Percentiles rank a stretch among this genome's conserved stretches.
Conservation (phyloP, 768 basidiomycete species). For the Amanita muscaria region DNA sequence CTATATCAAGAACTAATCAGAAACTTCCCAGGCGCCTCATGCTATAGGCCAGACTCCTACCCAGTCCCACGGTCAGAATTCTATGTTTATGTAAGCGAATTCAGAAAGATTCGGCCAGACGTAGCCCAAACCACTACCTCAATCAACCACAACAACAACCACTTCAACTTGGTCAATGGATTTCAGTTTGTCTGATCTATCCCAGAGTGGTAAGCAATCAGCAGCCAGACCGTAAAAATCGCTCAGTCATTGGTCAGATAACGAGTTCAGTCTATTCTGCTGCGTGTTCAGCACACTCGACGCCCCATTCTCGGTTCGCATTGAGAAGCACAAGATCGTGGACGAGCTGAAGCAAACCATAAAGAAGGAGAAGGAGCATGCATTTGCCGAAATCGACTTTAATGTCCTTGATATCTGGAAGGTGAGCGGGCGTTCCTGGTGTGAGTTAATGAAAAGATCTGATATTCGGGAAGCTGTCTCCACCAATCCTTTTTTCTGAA, state of each 20-base stretch:
- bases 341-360: conserved; percentile 10
- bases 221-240: conserved; percentile 9
- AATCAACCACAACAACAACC: conserved; percentile 4
- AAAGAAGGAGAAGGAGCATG: conserved; percentile 10
- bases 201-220: conserved; percentile 5
- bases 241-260: not conserved
- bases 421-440: conserved; percentile 11
- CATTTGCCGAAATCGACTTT: conserved; percentile 8
- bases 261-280: conserved; percentile 12
- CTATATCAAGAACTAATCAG: no score
- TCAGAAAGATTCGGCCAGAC: no score
- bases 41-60: no score
- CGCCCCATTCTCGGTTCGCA: conserved; percentile 10
- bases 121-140: no score
- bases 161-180: conserved; percentile 9
- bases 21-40: no score
- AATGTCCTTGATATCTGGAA: conserved; percentile 11
- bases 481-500: no score
- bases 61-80: no score
- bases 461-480: conserved; percentile 12
- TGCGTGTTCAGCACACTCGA: conserved; percentile 11
- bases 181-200: conserved; percentile 6
- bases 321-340: conserved; percentile 10
- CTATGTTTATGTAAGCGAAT: no score
- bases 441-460: conserved; percentile 6